phyloP scores from a whole-genome alignment of 2,329 filamentous ascomycete genomes.

The Verticillium dahliae region DNA sequence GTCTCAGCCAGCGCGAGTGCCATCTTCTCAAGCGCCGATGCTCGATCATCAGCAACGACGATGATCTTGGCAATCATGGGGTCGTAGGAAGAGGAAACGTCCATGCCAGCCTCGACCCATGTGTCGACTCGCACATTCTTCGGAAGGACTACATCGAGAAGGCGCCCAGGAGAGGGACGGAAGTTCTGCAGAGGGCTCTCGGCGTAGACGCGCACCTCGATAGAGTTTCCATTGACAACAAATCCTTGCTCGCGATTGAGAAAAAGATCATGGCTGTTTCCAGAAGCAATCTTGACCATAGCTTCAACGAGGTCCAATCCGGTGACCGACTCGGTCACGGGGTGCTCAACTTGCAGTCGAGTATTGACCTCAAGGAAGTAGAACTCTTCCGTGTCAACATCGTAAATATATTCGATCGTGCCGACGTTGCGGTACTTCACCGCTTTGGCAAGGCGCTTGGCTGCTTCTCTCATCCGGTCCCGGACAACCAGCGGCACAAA shows the following conservation, averaged over 20 bases:
- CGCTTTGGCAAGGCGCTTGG: slow-evolving; percentile 24
- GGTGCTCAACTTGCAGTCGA: slow-evolving; percentile 41
- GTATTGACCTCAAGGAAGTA: slow-evolving; percentile 45
- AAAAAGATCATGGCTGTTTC: slow-evolving; percentile 26
- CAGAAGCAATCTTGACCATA: slow-evolving; percentile 31
- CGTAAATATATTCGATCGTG: slow-evolving; percentile 39
- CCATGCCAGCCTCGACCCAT: slow-evolving; percentile 62
- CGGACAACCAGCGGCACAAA: slow-evolving; percentile 23
- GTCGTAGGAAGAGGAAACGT: slow-evolving; percentile 69
- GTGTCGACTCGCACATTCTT: slow-evolving; percentile 58
- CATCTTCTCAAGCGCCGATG: slow-evolving; percentile 58
- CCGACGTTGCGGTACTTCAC: slow-evolving; percentile 34
- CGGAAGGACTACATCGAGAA: slow-evolving; percentile 57
- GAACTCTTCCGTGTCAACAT: slow-evolving; percentile 26
- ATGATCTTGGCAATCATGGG: slow-evolving; percentile 74
- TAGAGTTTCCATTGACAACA: slow-evolving; percentile 55
- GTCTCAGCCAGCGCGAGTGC: slow-evolving; percentile 49
- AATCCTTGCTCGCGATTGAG: slow-evolving; percentile 5
- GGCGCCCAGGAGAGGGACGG: slow-evolving; percentile 60
- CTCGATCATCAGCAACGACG: slow-evolving; percentile 51
- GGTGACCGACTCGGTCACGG: slow-evolving; percentile 30
- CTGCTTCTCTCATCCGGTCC: slow-evolving; percentile 26
- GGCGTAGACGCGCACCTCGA: slow-evolving; percentile 68
- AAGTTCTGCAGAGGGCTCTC: slow-evolving; percentile 62
- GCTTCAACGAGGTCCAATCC: slow-evolving; percentile 29